Conservation (phyloP, 805 yeast species). For the Blastobotrys americana region DNA sequence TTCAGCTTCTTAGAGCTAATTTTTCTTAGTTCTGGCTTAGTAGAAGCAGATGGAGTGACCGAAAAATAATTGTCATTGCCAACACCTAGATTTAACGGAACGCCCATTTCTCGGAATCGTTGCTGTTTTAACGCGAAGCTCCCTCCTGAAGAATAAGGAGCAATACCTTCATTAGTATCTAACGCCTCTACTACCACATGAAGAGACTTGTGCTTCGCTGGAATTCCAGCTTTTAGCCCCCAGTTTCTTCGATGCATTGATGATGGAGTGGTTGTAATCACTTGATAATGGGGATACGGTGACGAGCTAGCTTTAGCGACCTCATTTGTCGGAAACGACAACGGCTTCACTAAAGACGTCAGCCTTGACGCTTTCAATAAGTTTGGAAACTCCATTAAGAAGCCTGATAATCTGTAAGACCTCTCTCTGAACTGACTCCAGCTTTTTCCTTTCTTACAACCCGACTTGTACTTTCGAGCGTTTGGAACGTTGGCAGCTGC, state of each 20-base stretch:
- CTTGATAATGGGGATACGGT: slow-evolving; percentile 25
- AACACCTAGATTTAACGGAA: slow-evolving; percentile 17
- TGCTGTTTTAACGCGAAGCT: slow-evolving; percentile 23
- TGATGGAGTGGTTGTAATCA: slow-evolving; percentile 27
- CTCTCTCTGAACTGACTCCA: no score
- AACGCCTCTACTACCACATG: slow-evolving; percentile 22
- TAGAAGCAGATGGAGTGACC: neutral
- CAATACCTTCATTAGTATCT: slow-evolving; percentile 26
- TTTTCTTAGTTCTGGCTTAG: neutral
- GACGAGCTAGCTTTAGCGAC: neutral
- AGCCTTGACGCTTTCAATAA: slow-evolving; percentile 5
- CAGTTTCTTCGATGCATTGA: slow-evolving; percentile 30
- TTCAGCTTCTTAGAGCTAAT: slow-evolving; percentile 15
- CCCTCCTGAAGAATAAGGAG: slow-evolving; percentile 25
- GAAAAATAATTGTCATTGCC: neutral
- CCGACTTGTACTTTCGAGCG: no score
- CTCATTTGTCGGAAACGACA: neutral
- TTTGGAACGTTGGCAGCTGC: no score
- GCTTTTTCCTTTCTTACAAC: no score
- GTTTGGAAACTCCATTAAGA: neutral
- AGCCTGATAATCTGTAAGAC: no score
- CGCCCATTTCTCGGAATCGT: slow-evolving; percentile 27
- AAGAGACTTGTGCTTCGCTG: slow-evolving; percentile 22
- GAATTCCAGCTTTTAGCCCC: slow-evolving; percentile 31
- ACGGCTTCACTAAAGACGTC: slow-evolving; percentile 5